Percentiles rank a stretch among this genome's conserved stretches.
Evolutionary conservation across 805 yeast species (phyloP).

Genomic region (Barnettozyma botsteinii): DNA sequence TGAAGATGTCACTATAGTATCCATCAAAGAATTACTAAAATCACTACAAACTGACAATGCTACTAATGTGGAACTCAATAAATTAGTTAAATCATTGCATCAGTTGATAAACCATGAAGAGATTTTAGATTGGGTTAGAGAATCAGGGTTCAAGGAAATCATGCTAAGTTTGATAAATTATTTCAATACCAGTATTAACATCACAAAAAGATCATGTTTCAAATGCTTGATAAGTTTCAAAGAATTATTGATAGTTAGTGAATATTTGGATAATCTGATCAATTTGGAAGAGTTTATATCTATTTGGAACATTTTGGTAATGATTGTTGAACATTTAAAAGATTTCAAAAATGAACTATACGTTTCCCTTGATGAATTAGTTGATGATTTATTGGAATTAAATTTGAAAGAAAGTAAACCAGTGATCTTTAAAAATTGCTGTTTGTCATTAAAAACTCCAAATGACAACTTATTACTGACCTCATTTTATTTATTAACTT

Average conservation of each 20-base stretch:
- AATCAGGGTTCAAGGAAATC: slow-evolving; percentile 14
- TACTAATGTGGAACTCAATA: slow-evolving; percentile 12
- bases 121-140: slow-evolving; percentile 16
- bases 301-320: slow-evolving; percentile 19
- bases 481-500: slow-evolving; percentile 17
- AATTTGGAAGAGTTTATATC: slow-evolving; percentile 6
- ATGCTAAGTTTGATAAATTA: slow-evolving; percentile 14
- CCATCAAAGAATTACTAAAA: slow-evolving; percentile 7
- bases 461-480: slow-evolving; percentile 4
- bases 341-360: slow-evolving; percentile 21
- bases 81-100: slow-evolving; percentile 17
- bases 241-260: slow-evolving; percentile 20
- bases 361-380: slow-evolving; percentile 23
- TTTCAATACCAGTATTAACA: slow-evolving; percentile 19
- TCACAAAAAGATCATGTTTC: slow-evolving; percentile 21
- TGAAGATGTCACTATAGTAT: slow-evolving; percentile 9
- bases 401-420: slow-evolving; percentile 2
- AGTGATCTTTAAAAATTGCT: slow-evolving; percentile 15
- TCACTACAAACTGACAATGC: slow-evolving; percentile 15
- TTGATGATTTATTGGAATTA: slow-evolving; percentile 17
- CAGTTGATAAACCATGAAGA: slow-evolving; percentile 11
- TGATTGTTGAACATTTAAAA: slow-evolving; percentile 23
- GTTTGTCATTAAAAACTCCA: slow-evolving; percentile 7
- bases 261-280: slow-evolving; percentile 10
- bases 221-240: slow-evolving; percentile 24